phyloP scores from a whole-genome alignment of 2,329 filamentous ascomycete species.

The Aureobasidium namibiae region DNA sequence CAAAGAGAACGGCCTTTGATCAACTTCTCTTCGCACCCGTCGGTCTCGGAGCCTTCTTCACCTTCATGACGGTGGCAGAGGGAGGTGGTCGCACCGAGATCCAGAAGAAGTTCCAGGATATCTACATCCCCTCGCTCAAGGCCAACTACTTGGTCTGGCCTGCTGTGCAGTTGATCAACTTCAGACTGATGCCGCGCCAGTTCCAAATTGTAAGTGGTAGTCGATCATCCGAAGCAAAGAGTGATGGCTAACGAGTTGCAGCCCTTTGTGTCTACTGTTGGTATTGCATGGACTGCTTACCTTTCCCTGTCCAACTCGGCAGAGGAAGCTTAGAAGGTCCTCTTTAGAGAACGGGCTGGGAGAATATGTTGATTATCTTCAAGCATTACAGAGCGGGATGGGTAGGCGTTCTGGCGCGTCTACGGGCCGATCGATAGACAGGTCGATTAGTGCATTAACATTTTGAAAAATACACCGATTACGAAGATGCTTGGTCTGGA shows the following conservation, averaged over 20 bases:
- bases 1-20: conserved; percentile 88
- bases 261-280: conserved; percentile 92
- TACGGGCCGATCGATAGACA: conserved; percentile 1
- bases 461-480: background rate
- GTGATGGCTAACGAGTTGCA: conserved; percentile 30
- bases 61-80: conserved; percentile 91
- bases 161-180: conserved; percentile 92
- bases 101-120: conserved; percentile 77
- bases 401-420: conserved; percentile 1
- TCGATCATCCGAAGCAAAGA: background rate
- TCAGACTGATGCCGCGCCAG: conserved; percentile 86
- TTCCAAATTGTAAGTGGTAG: conserved; percentile 76
- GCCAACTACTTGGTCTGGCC: conserved; percentile 96
- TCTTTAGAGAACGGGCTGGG: background rate
- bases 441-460: background rate
- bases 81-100: conserved; percentile 78
- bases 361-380: background rate
- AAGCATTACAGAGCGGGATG: background rate
- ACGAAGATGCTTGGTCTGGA: background rate
- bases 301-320: conserved; percentile 84
- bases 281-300: conserved; percentile 97
- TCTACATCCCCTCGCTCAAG: conserved; percentile 89
- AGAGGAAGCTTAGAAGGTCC: conserved; percentile 48
- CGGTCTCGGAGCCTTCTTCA: conserved; percentile 82
- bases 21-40: conserved; percentile 89